Base-by-base conservation (phyloP, 805 yeast genomes). In the Metschnikowia kunwiensis region DNA sequence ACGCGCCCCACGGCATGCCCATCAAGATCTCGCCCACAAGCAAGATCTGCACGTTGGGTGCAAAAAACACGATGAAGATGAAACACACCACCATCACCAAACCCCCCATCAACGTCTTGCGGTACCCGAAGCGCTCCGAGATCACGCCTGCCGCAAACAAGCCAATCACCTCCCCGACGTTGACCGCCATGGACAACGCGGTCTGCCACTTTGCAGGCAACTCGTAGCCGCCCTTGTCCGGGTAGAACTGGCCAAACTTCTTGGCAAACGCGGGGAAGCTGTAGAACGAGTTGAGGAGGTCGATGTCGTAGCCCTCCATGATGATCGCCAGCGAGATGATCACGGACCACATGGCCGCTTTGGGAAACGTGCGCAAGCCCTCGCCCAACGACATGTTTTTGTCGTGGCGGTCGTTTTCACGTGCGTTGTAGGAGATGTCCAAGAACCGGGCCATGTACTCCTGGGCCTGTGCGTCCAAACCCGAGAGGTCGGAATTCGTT, bases 101-200 rank as follows among this genome's bases (percentile, higher is more conserved):
- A n/a, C 59, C 46, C 5, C 40, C 44, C 18, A 66, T 50, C 35
- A 69, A 44, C 9, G 70, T 64, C 51, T 54, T 57, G 35, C 66
- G 64, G 51, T 74, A 65, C 6, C 81, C 81, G 42, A 62, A 55
- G 25, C 54, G 50, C 40, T 74, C 78, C 16, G 70, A 65, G 19
- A 69, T 49, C 32, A 58, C 43, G 37, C 78, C 78, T 20, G 70
- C 69, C 30, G 61, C 34, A 36, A 65, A 62, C 38, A 73, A 61
- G 17, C 79, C 80, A 15, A 72, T 39, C 32, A 75, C 58, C 17
- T 58, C 49, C 40, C 69, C 63, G 26, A 55, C 53, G 37, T 46
- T 41, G 16, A 27, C 35, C n/a, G 49, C 43, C 64, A 61, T 61
- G n/a, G 63, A 43, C 18, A 69, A 51, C 5, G 63, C 60, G 15